Conservation (phyloP, 2,329 filamentous ascomycete species). For the Claviceps paspali region DNA sequence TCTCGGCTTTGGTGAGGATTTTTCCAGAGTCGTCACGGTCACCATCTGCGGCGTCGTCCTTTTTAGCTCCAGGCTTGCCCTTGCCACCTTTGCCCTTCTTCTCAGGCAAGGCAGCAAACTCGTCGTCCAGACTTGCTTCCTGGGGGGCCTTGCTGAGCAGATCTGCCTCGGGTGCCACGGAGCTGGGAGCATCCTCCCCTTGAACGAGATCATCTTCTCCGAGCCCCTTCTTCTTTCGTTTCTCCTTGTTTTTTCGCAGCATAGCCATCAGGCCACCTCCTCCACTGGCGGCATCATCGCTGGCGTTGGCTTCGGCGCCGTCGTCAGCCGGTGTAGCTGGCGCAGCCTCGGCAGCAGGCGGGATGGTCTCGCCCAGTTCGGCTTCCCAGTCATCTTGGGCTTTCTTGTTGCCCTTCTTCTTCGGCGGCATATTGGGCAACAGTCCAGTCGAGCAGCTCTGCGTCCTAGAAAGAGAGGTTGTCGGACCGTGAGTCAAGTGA, state of each 20-base stretch:
- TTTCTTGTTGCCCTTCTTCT: constrained; percentile 81
- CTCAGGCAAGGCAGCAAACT: constrained; percentile 68
- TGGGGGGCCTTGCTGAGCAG: constrained; percentile 52
- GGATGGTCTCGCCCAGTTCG: constrained; percentile 67
- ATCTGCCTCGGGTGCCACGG: constrained; percentile 20
- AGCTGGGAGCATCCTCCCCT: constrained; percentile 37
- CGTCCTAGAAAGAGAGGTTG: too few relatives aligned
- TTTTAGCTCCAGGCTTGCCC: constrained; percentile 26
- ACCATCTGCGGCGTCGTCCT: constrained; percentile 34
- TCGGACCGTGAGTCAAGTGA: too few relatives aligned
- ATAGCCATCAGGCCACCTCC: constrained; percentile 68
- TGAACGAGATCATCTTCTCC: constrained; percentile 55
- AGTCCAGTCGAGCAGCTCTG: constrained; percentile 3
- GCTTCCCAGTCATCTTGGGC: constrained; percentile 88
- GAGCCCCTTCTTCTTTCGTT: constrained; percentile 78
- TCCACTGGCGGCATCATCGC: constrained; percentile 37
- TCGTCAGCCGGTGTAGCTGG: constrained; percentile 25
- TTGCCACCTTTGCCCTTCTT: constrained; percentile 54
- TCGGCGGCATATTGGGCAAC: constrained; percentile 62
- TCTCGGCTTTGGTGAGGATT: constrained; percentile 92
- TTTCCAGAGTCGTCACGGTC: constrained; percentile 43
- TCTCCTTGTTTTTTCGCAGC: constrained; percentile 67
- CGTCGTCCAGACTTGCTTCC: constrained; percentile 72
- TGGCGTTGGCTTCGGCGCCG: constrained; percentile 31
- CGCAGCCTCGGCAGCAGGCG: constrained; percentile 37